phyloP scores from a whole-genome alignment of 805 yeast genomes.

The Scheffersomyces ergatensis region DNA sequence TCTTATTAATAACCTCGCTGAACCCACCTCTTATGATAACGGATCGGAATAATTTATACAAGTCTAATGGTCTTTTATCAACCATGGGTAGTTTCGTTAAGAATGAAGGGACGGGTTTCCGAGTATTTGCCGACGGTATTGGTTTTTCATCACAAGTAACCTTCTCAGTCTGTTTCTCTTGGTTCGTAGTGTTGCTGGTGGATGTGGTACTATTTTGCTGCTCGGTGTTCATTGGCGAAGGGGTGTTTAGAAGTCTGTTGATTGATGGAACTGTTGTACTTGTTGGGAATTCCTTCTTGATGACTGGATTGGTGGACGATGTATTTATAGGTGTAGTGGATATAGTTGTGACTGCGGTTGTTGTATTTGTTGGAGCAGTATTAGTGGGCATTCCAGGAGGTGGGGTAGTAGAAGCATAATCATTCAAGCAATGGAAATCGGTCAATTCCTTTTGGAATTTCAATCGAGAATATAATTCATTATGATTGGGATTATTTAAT shows the following conservation, averaged over 20 bases:
- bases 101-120: slow-evolving; percentile 14
- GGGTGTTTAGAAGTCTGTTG: background rate
- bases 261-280: background rate
- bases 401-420: background rate
- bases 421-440: slow-evolving; percentile 31
- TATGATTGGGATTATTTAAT: slow-evolving; percentile 39
- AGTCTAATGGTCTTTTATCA: slow-evolving; percentile 64
- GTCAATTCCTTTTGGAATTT: slow-evolving; percentile 48
- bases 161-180: background rate
- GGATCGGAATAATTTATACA: slow-evolving; percentile 54
- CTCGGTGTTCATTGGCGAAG: background rate
- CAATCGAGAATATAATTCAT: slow-evolving; percentile 43
- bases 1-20: slow-evolving; percentile 56
- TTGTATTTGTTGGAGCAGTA: background rate
- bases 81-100: slow-evolving; percentile 55
- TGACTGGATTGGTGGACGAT: background rate
- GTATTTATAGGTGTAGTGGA: background rate
- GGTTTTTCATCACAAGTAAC: background rate
- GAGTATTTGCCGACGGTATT: background rate
- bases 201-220: background rate
- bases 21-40: slow-evolving; percentile 70
- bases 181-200: background rate
- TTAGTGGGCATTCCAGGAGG: too few relatives aligned
- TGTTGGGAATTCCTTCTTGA: background rate
- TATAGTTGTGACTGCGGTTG: background rate